phyloP scores from a whole-genome alignment of 164 flowering plant genomes.

The Nymphaea thermarum region DNA sequence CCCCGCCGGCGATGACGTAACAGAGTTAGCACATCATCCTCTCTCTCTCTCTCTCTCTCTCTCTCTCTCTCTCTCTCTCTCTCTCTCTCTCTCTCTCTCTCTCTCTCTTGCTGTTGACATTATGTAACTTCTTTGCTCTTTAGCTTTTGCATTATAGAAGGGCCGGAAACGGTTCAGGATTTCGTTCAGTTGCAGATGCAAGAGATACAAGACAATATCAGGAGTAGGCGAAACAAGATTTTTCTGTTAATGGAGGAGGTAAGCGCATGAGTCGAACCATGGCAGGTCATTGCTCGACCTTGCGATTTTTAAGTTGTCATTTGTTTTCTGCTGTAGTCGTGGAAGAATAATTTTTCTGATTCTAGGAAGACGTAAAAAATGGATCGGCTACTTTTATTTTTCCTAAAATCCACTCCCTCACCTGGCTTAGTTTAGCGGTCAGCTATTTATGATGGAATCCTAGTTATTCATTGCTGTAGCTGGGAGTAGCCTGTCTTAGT shows the following conservation, averaged over 20 bases:
- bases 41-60: not conserved
- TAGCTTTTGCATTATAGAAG: slow-evolving; percentile 92
- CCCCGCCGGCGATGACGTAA: not conserved
- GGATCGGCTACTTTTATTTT: no score
- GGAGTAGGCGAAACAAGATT: slow-evolving; percentile 74
- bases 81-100: no score
- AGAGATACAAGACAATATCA: slow-evolving; percentile 77
- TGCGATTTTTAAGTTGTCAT: not conserved
- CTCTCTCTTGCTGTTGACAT: not conserved
- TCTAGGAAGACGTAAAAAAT: no score
- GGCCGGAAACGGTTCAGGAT: slow-evolving; percentile 87
- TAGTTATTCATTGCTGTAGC: no score
- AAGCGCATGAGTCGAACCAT: not conserved
- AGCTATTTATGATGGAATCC: no score
- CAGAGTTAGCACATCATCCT: not conserved
- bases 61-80: no score
- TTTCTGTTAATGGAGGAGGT: slow-evolving; percentile 99
- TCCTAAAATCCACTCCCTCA: no score
- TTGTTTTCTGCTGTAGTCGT: not conserved
- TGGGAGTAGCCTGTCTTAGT: no score
- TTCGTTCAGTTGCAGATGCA: slow-evolving; percentile 72
- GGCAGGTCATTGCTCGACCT: no score
- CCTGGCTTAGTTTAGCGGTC: no score
- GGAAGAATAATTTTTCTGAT: no score
- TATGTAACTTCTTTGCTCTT: slow-evolving; percentile 10